Conservation (phyloP, 225 moss, liverwort and hornwort genomes). For the Anthoceros angustus region DNA sequence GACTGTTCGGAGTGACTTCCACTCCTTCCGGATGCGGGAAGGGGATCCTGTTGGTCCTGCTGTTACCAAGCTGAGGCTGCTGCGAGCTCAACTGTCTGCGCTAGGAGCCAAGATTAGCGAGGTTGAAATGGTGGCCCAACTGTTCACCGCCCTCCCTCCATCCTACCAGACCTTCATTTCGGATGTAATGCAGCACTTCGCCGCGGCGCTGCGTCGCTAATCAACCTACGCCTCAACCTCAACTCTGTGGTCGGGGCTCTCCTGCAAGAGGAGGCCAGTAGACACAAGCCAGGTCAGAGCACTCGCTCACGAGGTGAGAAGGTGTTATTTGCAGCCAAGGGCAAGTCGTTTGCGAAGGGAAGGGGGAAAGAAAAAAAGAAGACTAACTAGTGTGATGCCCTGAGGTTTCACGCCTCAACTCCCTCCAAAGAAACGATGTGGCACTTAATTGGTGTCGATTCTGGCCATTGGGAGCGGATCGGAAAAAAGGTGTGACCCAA, state of each 20-base stretch:
- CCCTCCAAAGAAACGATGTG: background rate
- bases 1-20: background rate
- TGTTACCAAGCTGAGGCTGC: background rate
- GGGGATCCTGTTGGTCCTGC: background rate
- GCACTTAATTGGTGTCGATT: no score
- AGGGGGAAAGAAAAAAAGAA: background rate
- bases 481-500: background rate
- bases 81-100: background rate
- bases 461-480: background rate
- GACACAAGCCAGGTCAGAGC: background rate
- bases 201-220: background rate
- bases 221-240: background rate
- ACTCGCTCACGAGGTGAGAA: background rate
- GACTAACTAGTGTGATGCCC: background rate
- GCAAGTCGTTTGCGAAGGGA: slow-evolving; percentile 2
- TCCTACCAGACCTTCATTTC: background rate
- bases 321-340: background rate
- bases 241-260: no score
- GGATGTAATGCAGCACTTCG: background rate
- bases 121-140: background rate
- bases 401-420: background rate
- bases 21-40: background rate
- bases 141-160: background rate
- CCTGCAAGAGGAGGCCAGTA: background rate
- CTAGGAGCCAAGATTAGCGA: background rate